Evolutionary conservation across 2,329 filamentous ascomycete species (phyloP), one percentile per base, ranked within the genome.

Genomic region (Talaromyces marneffei): DNA sequence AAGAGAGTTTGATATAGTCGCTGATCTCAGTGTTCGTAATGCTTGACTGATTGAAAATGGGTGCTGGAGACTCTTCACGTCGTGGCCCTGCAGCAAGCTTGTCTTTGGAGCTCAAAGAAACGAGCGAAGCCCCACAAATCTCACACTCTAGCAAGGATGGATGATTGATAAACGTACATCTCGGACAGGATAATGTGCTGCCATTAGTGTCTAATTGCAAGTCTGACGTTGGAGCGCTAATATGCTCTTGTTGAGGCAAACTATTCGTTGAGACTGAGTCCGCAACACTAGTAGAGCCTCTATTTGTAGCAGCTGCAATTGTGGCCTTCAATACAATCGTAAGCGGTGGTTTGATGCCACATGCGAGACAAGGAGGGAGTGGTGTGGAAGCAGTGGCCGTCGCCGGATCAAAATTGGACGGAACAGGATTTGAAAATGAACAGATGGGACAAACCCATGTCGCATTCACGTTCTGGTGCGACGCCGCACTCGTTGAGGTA

Each of bases 381-480:
- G 87, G 88, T 4, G 90, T 96, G 65, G 91, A 86, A 20, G 87
- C 85, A 64, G 85, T 94, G 8, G 91, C 91, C 2, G 88, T 87
- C 1, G 87, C 83, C 0, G 92, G 90, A 69, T 97, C 93, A 72
- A 97, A 97, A 73, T 96, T 97, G 39, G 90, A 90, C 0, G 94
- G 92, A 1, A 97, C 87, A 0, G 91, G 88, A 70, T 97, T 97
- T 9, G 92, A 93, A 71, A 96, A 95, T 67, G 90, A 93, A 80
- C 93, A 97, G 69, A 97, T 97, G 1, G 90, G 89, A 77, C 93
- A 97, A 20, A 97, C 87, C 93, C 93, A 97, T 3, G 92, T 97
- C 5, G 90, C 91, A 63, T 84, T 66, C 54, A 77, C 75, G 61
- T 67, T 77, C 66, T 68, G 72, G 3, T 75, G 68, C 23, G 73